Evolutionary conservation across 1,284 basidiomycete genomes (phyloP), one percentile per base, ranked within the genome.

Genomic region (Cryptococcus sp.): DNA sequence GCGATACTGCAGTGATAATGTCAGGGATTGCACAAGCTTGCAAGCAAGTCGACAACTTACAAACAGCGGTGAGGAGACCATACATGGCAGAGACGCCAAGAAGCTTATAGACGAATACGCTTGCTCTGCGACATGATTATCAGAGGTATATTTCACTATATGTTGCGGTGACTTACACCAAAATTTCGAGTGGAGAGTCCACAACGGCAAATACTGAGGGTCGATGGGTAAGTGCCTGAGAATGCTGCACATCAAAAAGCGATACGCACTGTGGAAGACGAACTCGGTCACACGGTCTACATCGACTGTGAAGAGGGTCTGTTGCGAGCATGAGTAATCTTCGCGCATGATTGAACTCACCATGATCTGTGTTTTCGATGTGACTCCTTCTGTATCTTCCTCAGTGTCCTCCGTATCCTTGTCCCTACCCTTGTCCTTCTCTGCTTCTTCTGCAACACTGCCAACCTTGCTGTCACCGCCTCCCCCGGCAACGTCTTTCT

Each of bases 301-400:
- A 66, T 96, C 93, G 5, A 90, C 90, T 3, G 90, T 91, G 67
- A 80, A 81, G 7, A 81, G 63, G 19, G 79, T 78, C 74, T 71
- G 34, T 10, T 20, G 3, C 3, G 29, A 34, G 29, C 13, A 13
- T 34, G 8, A 34, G 23, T 38, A 40, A 20, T 15, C 50, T 34
- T 54, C 41, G 55, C 34, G 34, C 25, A 13, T 25, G 17, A 7
- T 26, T 45, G 13, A 20, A 64, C 69, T 39, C 23, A 70, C 71
- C 87, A 93, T 89, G 67, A 94, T 87, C 78, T 94, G 91, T 10
- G 89, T 87, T 77, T 95, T 95, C 69, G 87, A 91, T 10, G 86
- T 89, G 68, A 95, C 91, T 47, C 88, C 87, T 50, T 85, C 84
- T 47, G 89, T 89, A 11, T 83, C 80, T 39, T 80, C 77, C 37